Evolutionary conservation across 768 basidiomycete genomes (phyloP), one percentile per base, ranked within the genome.

Genomic region (Dentipellis sp.): DNA sequence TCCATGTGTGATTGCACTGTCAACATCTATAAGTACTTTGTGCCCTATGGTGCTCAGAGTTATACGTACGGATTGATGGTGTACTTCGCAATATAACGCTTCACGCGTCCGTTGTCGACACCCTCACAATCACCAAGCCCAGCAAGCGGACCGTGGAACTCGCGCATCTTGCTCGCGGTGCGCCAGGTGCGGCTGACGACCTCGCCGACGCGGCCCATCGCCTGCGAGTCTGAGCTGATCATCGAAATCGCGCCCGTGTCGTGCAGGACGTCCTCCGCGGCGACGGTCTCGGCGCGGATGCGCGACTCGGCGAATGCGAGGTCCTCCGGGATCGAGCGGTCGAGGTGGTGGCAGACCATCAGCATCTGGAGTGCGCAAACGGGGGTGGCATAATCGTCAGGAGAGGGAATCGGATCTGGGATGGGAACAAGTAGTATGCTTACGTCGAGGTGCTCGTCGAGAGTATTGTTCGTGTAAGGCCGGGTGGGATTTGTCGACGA

Each of bases 301-400:
- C 97, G 88, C 8, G 95, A 97, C 61, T 98, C 94, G 3, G 97
- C 95, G 63, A 99, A 99, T 1, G 88, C 82, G 42, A 97, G 77
- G 62, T 99, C 97, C 72, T 99, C 97, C 1, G 88, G 81, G 61
- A 95, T 92, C n/a, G 77, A 80, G 62, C 76, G 82, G 72, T 97
- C 92, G 55, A 99, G 81, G 69, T 99, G 95, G 68, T 99, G 95
- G 69, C 94, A 97, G n/a, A 97, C 94, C 93, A 98, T 97, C 21
- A 98, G 77, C 97, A 98, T 99, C 94, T 97, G 63, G 23, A 12
- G 12, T 51, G 45, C 37, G 56, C 40, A 61, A 29, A 42, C 19
- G 19, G 49, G 12, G 40, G 38, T 55, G 6, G 7, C 29, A 29
- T 3, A 29, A 29, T 29, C 29, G 29, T 29, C 29, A 29, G 29